These are phyloP conservation scores for Hypoxylon rubiginosum DNA, from an alignment of 2,329 filamentous ascomycete species.

Conservation along the genomic window DNA sequence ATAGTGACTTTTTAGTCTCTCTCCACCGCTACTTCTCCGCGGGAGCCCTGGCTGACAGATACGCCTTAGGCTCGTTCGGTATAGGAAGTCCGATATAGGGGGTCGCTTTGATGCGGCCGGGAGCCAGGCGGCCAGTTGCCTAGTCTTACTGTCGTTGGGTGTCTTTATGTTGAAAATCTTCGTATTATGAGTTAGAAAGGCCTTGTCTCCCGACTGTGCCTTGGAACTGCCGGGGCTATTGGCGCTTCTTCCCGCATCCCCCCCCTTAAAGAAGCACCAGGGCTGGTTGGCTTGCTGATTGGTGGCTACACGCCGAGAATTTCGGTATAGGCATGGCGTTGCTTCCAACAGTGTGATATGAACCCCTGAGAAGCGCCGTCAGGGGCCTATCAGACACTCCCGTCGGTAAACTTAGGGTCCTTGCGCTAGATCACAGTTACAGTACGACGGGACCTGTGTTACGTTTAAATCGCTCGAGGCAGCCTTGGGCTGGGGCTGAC, in stretches of 20 bases:
- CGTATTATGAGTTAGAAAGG: conserved; percentile 6
- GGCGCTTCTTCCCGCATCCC: conserved; percentile 7
- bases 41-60: conserved; percentile 29
- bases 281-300: conserved; percentile 8
- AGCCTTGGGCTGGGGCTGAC: conserved; percentile 10
- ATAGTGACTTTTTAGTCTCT: conserved; percentile 5
- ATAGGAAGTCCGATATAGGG: neutral
- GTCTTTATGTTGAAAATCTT: conserved; percentile 17
- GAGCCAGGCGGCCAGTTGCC: conserved; percentile 26
- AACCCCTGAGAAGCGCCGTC: conserved; percentile 7
- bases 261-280: neutral
- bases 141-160: conserved; percentile 15
- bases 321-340: conserved; percentile 33
- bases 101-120: conserved; percentile 20
- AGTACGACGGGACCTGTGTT: conserved; percentile 11
- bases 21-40: conserved; percentile 30
- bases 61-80: conserved; percentile 21
- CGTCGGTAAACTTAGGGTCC: conserved; percentile 4
- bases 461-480: conserved; percentile 5
- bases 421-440: neutral
- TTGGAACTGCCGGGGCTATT: conserved; percentile 17
- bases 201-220: neutral
- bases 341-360: conserved; percentile 8
- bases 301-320: conserved; percentile 1
- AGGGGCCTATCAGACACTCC: conserved; percentile 13